Percentiles rank a stretch among this genome's conserved stretches.
These are phyloP conservation scores for Xylaria bambusicola DNA, from an alignment of 495 filamentous ascomycete species.

Conservation along the genomic window DNA sequence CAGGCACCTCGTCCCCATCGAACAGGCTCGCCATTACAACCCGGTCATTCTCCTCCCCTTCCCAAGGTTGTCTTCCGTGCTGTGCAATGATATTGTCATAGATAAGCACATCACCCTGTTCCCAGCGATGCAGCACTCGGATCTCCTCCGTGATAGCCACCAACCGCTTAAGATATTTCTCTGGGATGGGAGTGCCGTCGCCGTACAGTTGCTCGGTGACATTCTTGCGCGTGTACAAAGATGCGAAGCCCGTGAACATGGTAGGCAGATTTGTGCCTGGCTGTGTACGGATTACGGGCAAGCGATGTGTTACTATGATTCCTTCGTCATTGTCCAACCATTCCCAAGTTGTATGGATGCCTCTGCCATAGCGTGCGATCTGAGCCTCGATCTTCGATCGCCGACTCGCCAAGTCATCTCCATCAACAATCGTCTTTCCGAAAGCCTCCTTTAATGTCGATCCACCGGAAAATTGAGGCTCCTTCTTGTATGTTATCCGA, in stretches of 20 bases:
- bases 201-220: constrained; percentile 43
- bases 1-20: constrained; percentile 42
- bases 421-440: constrained; percentile 50
- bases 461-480: constrained; percentile 47
- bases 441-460: constrained; percentile 57
- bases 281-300: constrained; percentile 46
- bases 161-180: constrained; percentile 47
- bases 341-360: constrained; percentile 40
- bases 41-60: constrained; percentile 46
- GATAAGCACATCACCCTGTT: constrained; percentile 42
- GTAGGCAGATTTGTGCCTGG: constrained; percentile 49
- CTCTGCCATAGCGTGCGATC: constrained; percentile 49
- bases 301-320: constrained; percentile 43
- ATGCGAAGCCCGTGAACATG: constrained; percentile 55
- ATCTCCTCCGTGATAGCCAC: constrained; percentile 53
- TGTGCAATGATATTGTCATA: constrained; percentile 53
- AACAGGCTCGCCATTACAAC: constrained; percentile 50
- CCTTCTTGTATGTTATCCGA: constrained; percentile 47
- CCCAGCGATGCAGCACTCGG: constrained; percentile 48
- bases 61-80: constrained; percentile 51
- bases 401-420: constrained; percentile 45
- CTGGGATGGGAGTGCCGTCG: constrained; percentile 55
- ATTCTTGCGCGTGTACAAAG: constrained; percentile 40
- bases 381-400: constrained; percentile 53
- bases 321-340: constrained; percentile 45